Evolutionary conservation across 306 rosid species (phyloP), one percentile per base, ranked within the genome.

Genomic region (Cicer judaicum): DNA sequence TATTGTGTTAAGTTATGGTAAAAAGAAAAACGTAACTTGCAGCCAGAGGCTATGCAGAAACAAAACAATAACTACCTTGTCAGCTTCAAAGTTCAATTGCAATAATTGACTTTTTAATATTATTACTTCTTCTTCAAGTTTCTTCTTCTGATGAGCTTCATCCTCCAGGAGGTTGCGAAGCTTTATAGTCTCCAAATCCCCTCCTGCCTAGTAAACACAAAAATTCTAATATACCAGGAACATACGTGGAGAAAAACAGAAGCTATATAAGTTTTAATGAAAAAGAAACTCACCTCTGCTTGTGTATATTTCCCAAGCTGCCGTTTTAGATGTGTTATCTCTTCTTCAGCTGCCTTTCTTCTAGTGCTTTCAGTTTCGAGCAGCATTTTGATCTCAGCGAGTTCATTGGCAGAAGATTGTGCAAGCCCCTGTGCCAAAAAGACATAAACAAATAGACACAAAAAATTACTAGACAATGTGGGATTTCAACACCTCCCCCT

Each of bases 91-190:
- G 72, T 85, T 90, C 73, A 84, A 70, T 83, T 95, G 98, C 86
- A 87, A 75, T 82, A 95, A 73, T 81, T 92, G 97, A 79, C 96
- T 95, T 74, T 87, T 86, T 73, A 95, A 76, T 66, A 92, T 81
- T 79, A 95, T 81, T 66, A 90, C 77, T 82, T 95, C 99, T 84
- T 95, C 97, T 86, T 90, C 99, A 73, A 87, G 93, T 77, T 88
- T 90, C 82, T 70, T 90, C 78, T 89, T 92, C 80, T 89, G 88
- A 75, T 54, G 84, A 78, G 88, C 81, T 84, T 92, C 98, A 44
- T 92, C 99, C 80, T 90, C 97, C 56, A 86, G 64, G 60, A 82
- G 78, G 73, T 83, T 89, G 66, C 60, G 82, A 61, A 92, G 89
- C 85, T 85, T 90, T 56, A 80, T 53, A 78, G 79, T 63, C 70